phyloP scores from a whole-genome alignment of 257 asterid species.

The Sherardia arvensis region DNA sequence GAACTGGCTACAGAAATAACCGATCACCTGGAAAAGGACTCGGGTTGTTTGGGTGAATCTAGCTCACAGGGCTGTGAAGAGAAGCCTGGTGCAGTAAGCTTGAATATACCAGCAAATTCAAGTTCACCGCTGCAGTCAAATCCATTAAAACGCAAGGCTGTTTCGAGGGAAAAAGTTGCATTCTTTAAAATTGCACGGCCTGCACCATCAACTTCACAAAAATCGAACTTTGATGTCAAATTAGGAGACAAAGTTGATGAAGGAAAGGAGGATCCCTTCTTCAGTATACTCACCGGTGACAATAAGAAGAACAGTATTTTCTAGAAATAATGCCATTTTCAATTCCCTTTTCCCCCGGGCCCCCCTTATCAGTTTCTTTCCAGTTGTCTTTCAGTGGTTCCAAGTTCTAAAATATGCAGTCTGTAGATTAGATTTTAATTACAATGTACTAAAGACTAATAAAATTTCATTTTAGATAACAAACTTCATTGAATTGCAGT shows the following conservation, averaged over 20 bases:
- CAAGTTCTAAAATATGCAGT: not conserved
- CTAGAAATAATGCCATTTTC: not conserved
- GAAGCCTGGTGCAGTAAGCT: conserved; percentile 10
- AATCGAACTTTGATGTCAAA: conserved; percentile 15
- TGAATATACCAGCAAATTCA: conserved; percentile 12
- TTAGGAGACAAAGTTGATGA: conserved; percentile 22
- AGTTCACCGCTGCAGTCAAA: conserved; percentile 9
- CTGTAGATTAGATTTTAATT: not conserved
- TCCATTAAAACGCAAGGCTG: conserved; percentile 21
- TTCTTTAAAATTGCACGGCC: conserved; percentile 54
- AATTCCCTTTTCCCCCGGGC: not conserved
- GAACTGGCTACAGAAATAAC: conserved; percentile 16
- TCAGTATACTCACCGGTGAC: conserved; percentile 43
- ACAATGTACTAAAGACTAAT: not conserved
- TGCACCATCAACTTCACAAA: conserved; percentile 22
- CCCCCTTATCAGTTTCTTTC: not conserved
- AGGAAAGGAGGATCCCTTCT: conserved; percentile 43
- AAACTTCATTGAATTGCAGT: not conserved
- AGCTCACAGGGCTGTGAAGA: conserved; percentile 18
- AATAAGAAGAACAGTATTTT: conserved; percentile 26
- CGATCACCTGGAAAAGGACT: conserved; percentile 6
- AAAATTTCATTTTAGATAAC: not conserved
- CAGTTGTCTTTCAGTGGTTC: not conserved
- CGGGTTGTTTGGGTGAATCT: conserved; percentile 8
- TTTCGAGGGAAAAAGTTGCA: conserved; percentile 45